Evolutionary conservation across 495 filamentous ascomycete species (phyloP).

Genomic region (Pyrenopolyporus hunteri): DNA sequence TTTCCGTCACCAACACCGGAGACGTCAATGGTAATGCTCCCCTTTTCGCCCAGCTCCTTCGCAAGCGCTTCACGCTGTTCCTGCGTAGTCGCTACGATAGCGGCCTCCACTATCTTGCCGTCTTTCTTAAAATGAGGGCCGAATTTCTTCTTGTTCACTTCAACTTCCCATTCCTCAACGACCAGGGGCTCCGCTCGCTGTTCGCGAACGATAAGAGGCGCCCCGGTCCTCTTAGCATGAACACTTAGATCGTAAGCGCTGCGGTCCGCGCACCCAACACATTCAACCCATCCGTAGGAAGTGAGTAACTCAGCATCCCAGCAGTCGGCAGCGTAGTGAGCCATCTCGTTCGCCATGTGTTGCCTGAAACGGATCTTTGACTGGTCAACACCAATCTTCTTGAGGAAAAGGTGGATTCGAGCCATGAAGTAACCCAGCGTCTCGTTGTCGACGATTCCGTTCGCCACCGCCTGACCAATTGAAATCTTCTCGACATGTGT

Average conservation of each 20-base stretch:
- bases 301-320: constrained; percentile 73
- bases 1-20: constrained; percentile 59
- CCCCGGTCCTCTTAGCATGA: constrained; percentile 67
- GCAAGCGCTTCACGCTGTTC: constrained; percentile 61
- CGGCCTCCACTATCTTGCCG: constrained; percentile 63
- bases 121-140: constrained; percentile 70
- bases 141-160: constrained; percentile 68
- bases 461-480: constrained; percentile 66
- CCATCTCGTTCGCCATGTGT: constrained; percentile 77
- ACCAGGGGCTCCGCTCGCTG: constrained; percentile 59
- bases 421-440: constrained; percentile 74
- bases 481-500: constrained; percentile 58
- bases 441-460: constrained; percentile 69
- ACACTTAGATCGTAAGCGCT: constrained; percentile 71
- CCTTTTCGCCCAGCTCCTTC: constrained; percentile 53
- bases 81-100: constrained; percentile 62
- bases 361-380: constrained; percentile 70
- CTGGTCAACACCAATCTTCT: constrained; percentile 65
- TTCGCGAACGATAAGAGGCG: constrained; percentile 64
- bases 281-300: constrained; percentile 74
- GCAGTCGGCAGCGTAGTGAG: constrained; percentile 72
- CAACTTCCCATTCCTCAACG: constrained; percentile 66
- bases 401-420: constrained; percentile 67
- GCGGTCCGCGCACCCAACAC: constrained; percentile 72
- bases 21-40: constrained; percentile 63